These are phyloP conservation scores for Platanthera zijinensis DNA, from an alignment of 106 monocot genomes.

Conservation along the genomic window DNA sequence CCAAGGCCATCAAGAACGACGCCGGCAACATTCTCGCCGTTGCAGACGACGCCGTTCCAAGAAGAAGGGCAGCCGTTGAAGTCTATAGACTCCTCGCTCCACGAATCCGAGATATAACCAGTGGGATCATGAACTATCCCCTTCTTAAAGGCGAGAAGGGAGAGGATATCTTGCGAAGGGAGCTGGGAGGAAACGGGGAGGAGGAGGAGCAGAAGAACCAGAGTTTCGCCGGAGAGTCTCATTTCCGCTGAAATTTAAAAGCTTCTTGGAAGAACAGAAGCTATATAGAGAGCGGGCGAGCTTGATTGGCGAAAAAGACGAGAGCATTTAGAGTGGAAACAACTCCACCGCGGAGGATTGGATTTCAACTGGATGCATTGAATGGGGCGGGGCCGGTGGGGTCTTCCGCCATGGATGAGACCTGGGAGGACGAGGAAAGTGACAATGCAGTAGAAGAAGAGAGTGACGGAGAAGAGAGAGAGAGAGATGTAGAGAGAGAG, in stretches of 20 bases:
- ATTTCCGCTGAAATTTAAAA: constrained; percentile 7
- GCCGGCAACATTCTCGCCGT: constrained; percentile 56
- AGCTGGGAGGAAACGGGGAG: constrained; percentile 43
- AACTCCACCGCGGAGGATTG: constrained; percentile 31
- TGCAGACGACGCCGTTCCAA: constrained; percentile 93
- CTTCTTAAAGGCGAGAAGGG: constrained; percentile 87
- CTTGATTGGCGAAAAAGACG: neutral
- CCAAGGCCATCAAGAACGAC: constrained; percentile 59
- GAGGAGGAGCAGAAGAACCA: constrained; percentile 24
- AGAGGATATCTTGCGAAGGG: constrained; percentile 71
- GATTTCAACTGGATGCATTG: constrained; percentile 14
- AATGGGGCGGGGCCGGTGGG: constrained; percentile 19
- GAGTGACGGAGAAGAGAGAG: neutral
- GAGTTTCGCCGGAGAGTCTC: constrained; percentile 21
- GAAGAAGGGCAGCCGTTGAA: constrained; percentile 93
- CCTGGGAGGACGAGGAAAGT: neutral
- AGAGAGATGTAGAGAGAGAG: too few relatives aligned
- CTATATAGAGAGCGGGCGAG: neutral
- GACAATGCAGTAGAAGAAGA: neutral
- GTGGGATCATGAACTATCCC: constrained; percentile 71
- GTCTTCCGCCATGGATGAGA: constrained; percentile 8
- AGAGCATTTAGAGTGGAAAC: constrained; percentile 25
- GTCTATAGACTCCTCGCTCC: constrained; percentile 94
- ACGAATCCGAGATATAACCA: constrained; percentile 72
- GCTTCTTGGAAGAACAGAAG: constrained; percentile 5